phyloP scores from a whole-genome alignment of 768 basidiomycete species.

The Pulveroboletus ravenelii region DNA sequence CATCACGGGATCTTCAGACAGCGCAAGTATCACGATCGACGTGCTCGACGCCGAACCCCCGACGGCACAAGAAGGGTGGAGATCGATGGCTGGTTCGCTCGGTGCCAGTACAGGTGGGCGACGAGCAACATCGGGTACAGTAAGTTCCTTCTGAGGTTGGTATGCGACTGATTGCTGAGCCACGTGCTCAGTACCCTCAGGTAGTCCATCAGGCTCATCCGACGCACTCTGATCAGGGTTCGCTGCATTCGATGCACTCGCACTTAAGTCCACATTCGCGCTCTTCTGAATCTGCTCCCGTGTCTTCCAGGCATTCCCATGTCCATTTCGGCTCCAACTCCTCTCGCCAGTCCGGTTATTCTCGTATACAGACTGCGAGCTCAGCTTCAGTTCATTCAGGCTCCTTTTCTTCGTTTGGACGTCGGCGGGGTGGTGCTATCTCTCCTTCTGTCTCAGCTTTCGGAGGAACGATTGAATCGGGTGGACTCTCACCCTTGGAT shows the following conservation, averaged over 20 bases:
- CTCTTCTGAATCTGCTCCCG: conserved; percentile 51
- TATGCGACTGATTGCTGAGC: conserved; percentile 10
- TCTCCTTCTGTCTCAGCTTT: conserved; percentile 53
- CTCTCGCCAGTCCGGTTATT: conserved; percentile 48
- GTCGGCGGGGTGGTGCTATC: conserved; percentile 31
- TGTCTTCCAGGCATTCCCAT: conserved; percentile 40
- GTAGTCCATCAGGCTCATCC: conserved; percentile 39
- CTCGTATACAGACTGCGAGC: conserved; percentile 32
- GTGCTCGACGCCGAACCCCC: conserved; percentile 70
- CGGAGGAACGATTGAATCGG: conserved; percentile 27
- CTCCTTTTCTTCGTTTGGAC: conserved; percentile 54
- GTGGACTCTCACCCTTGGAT: conserved; percentile 20
- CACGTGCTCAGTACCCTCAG: conserved; percentile 35
- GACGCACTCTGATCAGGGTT: conserved; percentile 56
- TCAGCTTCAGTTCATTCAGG: conserved; percentile 43
- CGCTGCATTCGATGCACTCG: conserved; percentile 60
- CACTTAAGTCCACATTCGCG: conserved; percentile 45
- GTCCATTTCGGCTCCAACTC: conserved; percentile 49
- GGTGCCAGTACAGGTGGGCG: conserved; percentile 27
- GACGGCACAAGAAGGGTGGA: conserved; percentile 56
- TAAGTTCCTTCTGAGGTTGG: conserved; percentile 33
- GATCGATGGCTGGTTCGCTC: conserved; percentile 38
- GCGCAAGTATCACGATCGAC: conserved; percentile 44
- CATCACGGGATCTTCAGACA: conserved; percentile 30
- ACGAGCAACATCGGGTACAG: conserved; percentile 60